These are phyloP conservation scores for Fusarium ramigenum DNA, from an alignment of 2,329 filamentous ascomycete genomes.

Conservation along the genomic window DNA sequence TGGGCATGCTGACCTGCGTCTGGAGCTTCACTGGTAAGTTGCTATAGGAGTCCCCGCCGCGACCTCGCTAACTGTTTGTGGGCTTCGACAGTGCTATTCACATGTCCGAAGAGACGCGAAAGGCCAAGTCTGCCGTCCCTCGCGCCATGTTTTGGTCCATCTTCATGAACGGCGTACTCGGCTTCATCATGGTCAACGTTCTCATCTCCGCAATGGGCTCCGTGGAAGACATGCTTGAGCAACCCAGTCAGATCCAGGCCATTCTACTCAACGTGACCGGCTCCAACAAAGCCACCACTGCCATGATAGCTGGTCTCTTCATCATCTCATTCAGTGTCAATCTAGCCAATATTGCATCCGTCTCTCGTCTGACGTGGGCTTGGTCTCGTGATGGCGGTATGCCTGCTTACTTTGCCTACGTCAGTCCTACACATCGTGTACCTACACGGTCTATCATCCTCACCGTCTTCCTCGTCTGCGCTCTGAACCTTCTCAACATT, in stretches of 20 bases:
- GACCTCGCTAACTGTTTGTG: background rate
- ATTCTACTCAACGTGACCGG: slow-evolving; percentile 34
- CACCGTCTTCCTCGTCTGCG: slow-evolving; percentile 40
- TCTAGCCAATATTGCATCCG: slow-evolving; percentile 38
- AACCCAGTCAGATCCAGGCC: slow-evolving; percentile 37
- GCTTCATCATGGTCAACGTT: slow-evolving; percentile 42
- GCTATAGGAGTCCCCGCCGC: too few relatives aligned
- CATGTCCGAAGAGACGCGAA: slow-evolving; percentile 41
- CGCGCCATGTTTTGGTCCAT: slow-evolving; percentile 44
- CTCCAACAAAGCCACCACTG: slow-evolving; percentile 33
- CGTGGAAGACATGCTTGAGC: slow-evolving; percentile 35
- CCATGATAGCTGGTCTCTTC: slow-evolving; percentile 39
- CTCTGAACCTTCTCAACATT: slow-evolving; percentile 40
- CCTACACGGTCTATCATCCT: slow-evolving; percentile 36
- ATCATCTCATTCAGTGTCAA: slow-evolving; percentile 41
- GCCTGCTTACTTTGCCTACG: slow-evolving; percentile 38
- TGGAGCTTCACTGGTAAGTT: slow-evolving; percentile 40
- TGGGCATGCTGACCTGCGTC: slow-evolving; percentile 41
- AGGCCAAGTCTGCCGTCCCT: slow-evolving; percentile 39
- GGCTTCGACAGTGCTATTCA: slow-evolving; percentile 41
- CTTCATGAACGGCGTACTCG: slow-evolving; percentile 41
- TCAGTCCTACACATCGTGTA: slow-evolving; percentile 37
- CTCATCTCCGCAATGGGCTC: slow-evolving; percentile 41
- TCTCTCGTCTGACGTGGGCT: slow-evolving; percentile 40
- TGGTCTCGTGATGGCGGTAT: slow-evolving; percentile 41